A percentile compares a stretch with the other conserved stretches of the same genome.
Conservation (phyloP, 2,329 filamentous ascomycete genomes). For the Epichloe scottii region DNA sequence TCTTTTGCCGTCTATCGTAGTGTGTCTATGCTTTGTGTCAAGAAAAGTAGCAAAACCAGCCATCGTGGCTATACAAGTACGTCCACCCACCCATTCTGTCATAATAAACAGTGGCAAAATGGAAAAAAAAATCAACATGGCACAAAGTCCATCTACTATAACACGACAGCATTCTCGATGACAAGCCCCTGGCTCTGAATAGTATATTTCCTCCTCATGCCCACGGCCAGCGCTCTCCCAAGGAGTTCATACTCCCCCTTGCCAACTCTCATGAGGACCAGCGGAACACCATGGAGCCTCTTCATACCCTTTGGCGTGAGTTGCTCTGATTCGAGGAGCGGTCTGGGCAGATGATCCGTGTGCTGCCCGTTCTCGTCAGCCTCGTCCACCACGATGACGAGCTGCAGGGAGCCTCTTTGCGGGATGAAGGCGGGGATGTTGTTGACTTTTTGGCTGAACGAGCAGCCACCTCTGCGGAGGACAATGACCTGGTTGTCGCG, state of each 20-base stretch:
- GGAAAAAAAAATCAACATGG: not conserved
- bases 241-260: conserved; percentile 49
- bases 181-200: conserved; percentile 69
- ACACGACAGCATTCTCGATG: conserved; percentile 66
- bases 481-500: conserved; percentile 64
- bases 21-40: not conserved
- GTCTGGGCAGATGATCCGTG: conserved; percentile 32
- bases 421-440: conserved; percentile 74
- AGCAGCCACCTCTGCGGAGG: conserved; percentile 70
- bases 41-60: not conserved
- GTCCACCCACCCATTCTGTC: not conserved
- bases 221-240: conserved; percentile 50
- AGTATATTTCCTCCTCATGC: conserved; percentile 64
- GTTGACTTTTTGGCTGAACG: conserved; percentile 68
- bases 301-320: conserved; percentile 55
- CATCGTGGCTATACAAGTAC: not conserved
- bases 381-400: conserved; percentile 61
- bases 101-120: too few relatives aligned
- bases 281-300: conserved; percentile 59
- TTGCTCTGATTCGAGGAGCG: conserved; percentile 66
- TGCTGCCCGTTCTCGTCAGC: conserved; percentile 16
- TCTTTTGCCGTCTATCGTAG: not conserved
- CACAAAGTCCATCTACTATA: conserved; percentile 12
- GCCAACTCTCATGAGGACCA: conserved; percentile 72
- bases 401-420: conserved; percentile 49